Conservation (phyloP, 2,329 filamentous ascomycete genomes). For the Seiridium unicorne region DNA sequence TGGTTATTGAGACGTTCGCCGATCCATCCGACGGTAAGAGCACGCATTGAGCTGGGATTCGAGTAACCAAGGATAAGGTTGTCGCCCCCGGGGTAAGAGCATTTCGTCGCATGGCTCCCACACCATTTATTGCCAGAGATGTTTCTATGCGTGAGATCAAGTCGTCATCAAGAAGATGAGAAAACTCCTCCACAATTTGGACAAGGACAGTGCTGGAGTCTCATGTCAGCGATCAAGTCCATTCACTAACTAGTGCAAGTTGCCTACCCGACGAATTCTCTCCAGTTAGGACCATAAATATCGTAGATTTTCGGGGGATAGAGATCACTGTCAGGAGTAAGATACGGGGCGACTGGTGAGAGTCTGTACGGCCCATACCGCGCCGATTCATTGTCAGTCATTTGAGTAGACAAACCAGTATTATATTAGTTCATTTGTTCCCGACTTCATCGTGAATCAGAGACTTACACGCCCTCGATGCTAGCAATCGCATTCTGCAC, state of each 20-base stretch:
- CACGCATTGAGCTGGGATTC: conserved; percentile 40
- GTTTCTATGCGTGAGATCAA: conserved; percentile 34
- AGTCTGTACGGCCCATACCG: conserved; percentile 41
- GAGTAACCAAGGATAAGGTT: conserved; percentile 37
- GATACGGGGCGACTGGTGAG: conserved; percentile 36
- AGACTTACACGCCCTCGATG: conserved; percentile 30
- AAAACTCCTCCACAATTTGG: conserved; percentile 33
- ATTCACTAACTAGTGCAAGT: neutral
- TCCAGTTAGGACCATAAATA: conserved; percentile 33
- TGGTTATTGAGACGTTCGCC: conserved; percentile 35
- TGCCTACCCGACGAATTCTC: conserved; percentile 32
- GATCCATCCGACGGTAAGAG: conserved; percentile 38
- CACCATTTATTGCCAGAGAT: conserved; percentile 31
- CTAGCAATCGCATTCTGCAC: conserved; percentile 32
- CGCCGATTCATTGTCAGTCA: conserved; percentile 34
- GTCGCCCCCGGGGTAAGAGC: conserved; percentile 34
- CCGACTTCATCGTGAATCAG: too few species aligned
- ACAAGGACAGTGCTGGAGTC: conserved; percentile 27
- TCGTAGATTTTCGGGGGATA: conserved; percentile 32
- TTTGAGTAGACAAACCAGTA: conserved; percentile 29
- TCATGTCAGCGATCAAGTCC: neutral
- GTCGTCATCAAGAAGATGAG: conserved; percentile 24
- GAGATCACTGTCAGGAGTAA: conserved; percentile 28
- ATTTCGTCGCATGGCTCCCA: conserved; percentile 38
- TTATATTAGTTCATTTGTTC: neutral